phyloP scores from a whole-genome alignment of 2,329 filamentous ascomycete species.

The Didymella sp. region DNA sequence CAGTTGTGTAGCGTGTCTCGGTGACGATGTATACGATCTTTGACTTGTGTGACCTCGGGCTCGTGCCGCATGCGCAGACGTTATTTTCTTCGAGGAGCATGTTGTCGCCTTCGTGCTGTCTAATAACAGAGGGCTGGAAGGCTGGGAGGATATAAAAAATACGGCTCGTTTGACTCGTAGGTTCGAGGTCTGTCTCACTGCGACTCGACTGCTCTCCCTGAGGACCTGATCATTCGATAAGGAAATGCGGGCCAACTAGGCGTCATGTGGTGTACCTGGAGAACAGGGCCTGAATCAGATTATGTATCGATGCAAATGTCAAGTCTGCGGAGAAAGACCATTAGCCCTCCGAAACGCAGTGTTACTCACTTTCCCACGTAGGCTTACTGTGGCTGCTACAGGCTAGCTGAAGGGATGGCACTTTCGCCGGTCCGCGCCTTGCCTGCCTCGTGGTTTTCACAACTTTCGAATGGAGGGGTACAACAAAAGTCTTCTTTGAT shows the following conservation, averaged over 20 bases:
- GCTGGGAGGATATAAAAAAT: neutral
- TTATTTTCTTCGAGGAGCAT: conserved; percentile 5
- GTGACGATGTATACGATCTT: conserved; percentile 31
- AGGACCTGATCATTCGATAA: conserved; percentile 1
- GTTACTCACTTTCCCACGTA: neutral
- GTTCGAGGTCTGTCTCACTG: conserved; percentile 2
- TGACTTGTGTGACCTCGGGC: conserved; percentile 6
- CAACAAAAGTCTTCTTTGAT: neutral
- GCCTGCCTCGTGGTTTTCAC: conserved; percentile 2
- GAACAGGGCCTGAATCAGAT: neutral
- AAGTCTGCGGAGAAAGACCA: neutral
- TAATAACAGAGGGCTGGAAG: neutral
- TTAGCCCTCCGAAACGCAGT: conserved; percentile 1
- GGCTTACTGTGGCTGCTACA: conserved; percentile 17
- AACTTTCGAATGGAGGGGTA: neutral
- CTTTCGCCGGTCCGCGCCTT: conserved; percentile 1
- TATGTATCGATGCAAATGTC: neutral
- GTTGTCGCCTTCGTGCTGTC: neutral
- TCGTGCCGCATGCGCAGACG: neutral
- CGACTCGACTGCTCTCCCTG: neutral
- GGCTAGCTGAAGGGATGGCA: conserved; percentile 1
- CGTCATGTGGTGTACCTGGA: conserved; percentile 8
- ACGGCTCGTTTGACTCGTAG: neutral
- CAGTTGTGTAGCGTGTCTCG: conserved; percentile 30
- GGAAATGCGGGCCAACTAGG: neutral